These are phyloP conservation scores for Pilaira anomala DNA, from an alignment of 192 early-diverging fungal genomes.

Conservation along the genomic window DNA sequence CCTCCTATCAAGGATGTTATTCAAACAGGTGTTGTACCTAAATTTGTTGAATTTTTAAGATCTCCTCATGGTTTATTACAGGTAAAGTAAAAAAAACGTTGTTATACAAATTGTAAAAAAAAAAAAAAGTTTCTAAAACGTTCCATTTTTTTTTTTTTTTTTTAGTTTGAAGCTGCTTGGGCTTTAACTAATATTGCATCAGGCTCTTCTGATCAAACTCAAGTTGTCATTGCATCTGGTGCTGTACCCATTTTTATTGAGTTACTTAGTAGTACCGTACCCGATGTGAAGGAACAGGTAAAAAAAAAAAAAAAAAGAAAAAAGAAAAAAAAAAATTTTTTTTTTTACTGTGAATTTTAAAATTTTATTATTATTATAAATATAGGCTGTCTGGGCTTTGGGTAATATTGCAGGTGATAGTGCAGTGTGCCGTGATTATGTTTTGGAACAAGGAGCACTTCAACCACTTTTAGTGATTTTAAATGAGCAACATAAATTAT, in stretches of 20 bases:
- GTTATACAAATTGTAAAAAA: not conserved
- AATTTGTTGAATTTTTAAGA: slow-evolving; percentile 48
- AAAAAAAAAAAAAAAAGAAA: not conserved
- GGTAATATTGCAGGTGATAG: slow-evolving; percentile 55
- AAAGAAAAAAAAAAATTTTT: not conserved
- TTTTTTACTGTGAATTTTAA: not conserved
- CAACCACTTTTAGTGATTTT: slow-evolving; percentile 34
- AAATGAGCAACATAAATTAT: slow-evolving; percentile 33
- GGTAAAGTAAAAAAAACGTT: slow-evolving; percentile 17
- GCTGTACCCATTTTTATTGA: slow-evolving; percentile 46
- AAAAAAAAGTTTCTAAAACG: not conserved
- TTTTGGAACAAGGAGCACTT: slow-evolving; percentile 35
- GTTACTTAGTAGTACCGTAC: slow-evolving; percentile 33
- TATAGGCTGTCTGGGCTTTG: slow-evolving; percentile 49
- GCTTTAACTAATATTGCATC: slow-evolving; percentile 53
- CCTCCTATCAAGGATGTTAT: slow-evolving; percentile 55
- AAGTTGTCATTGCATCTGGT: slow-evolving; percentile 43
- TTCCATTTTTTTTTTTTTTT: slow-evolving; percentile 5
- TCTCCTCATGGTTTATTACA: slow-evolving; percentile 37
- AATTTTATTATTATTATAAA: not conserved
- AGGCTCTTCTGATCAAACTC: slow-evolving; percentile 43
- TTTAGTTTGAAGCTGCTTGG: slow-evolving; percentile 56
- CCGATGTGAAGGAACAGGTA: slow-evolving; percentile 45
- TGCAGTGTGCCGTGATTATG: slow-evolving; percentile 40
- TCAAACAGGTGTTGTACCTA: slow-evolving; percentile 42